Percentiles rank a stretch among this genome's conserved stretches.
Evolutionary conservation across 176 grass and related monocot genomes (phyloP).

Genomic region (Saccharum spontaneum): DNA sequence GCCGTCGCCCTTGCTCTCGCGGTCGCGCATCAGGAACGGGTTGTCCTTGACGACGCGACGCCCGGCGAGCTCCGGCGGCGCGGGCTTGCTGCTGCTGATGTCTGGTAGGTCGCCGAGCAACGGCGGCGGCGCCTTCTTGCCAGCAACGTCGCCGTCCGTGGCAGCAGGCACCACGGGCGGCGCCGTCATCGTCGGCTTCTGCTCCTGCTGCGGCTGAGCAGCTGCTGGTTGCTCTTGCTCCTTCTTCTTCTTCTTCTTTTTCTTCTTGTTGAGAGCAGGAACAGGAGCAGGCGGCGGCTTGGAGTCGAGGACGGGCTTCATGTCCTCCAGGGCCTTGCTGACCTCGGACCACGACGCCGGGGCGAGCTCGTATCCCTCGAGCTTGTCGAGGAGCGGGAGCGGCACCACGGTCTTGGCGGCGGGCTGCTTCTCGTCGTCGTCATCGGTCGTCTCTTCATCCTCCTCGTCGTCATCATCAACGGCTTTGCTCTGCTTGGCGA

Average conservation of each 20-base stretch:
- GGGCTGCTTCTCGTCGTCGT: background rate
- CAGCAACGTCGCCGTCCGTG: background rate
- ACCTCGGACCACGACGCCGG: slow-evolving; percentile 91
- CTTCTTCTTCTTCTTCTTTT: slow-evolving; percentile 42
- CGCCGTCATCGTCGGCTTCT: too few relatives aligned
- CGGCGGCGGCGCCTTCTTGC: background rate
- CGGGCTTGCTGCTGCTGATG: slow-evolving; percentile 22
- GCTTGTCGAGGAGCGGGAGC: slow-evolving; percentile 78
- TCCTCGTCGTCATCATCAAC: background rate
- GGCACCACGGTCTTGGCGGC: slow-evolving; percentile 41
- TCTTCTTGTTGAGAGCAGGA: slow-evolving; percentile 30
- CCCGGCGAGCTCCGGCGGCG: slow-evolving; percentile 54
- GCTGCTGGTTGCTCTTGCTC: too few relatives aligned
- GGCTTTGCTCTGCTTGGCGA: slow-evolving; percentile 42
- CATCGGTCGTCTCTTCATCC: background rate
- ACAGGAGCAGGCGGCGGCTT: background rate
- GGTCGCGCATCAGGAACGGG: slow-evolving; percentile 80
- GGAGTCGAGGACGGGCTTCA: slow-evolving; percentile 62
- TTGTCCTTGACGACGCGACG: slow-evolving; percentile 70
- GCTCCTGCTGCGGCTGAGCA: too few relatives aligned
- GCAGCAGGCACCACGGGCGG: background rate
- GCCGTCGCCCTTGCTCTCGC: slow-evolving; percentile 38
- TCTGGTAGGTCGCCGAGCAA: background rate
- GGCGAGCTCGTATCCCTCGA: slow-evolving; percentile 68
- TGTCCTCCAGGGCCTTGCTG: slow-evolving; percentile 87